phyloP scores from a whole-genome alignment of 495 filamentous ascomycete species.

The Neurospora sp. region DNA sequence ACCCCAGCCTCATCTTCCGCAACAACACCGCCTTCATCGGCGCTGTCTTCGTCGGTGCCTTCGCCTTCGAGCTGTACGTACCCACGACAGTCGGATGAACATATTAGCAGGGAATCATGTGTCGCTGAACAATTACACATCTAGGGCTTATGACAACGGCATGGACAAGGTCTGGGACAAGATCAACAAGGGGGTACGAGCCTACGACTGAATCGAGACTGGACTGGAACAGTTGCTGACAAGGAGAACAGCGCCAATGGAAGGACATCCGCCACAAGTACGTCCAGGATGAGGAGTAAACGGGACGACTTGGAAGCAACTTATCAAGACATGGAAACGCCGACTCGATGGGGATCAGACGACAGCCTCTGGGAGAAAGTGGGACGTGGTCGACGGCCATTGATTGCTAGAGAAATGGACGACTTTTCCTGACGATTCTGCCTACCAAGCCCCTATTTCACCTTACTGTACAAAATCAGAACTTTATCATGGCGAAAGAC shows the following conservation, averaged over 20 bases:
- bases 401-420: background rate
- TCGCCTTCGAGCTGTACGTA: constrained; percentile 86
- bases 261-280: constrained; percentile 95
- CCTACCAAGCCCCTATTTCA: background rate
- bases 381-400: background rate
- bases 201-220: background rate
- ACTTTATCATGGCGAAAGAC: background rate
- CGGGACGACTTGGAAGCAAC: background rate
- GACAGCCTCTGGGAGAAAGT: background rate
- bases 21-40: constrained; percentile 79
- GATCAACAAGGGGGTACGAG: constrained; percentile 72
- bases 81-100: background rate
- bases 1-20: constrained; percentile 66
- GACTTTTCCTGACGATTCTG: background rate
- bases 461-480: background rate
- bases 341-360: background rate
- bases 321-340: background rate
- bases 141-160: constrained; percentile 63
- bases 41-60: constrained; percentile 74
- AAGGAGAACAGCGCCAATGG: constrained; percentile 78
- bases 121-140: constrained; percentile 13
- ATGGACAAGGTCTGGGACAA: constrained; percentile 82
- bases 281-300: constrained; percentile 42
- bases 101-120: background rate
- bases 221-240: constrained; percentile 17